Evolutionary conservation across 805 yeast species (phyloP), one percentile per base, ranked within the genome.

Genomic region (Sugiyamaella americana): DNA sequence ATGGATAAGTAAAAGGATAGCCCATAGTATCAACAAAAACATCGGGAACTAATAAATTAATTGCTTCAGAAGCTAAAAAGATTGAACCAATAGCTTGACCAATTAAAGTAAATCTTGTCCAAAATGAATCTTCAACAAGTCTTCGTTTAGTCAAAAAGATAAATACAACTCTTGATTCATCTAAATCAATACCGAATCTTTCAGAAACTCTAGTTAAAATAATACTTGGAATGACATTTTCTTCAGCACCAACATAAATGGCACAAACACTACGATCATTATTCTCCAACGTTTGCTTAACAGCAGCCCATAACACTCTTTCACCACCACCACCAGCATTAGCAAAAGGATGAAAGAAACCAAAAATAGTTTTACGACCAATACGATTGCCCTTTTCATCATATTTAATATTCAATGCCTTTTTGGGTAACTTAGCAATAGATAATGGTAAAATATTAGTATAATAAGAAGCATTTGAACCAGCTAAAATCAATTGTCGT

Each of bases 301-400:
- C 86, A 0, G 96, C 96, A 46, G 86, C 88, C 98, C 98, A 93
- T 36, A 93, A 69, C 0, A 93, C 98, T 47, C 91, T 78, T 62
- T 93, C 99, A 20, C 99, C 99, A 24, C 99, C 99, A 17, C 99
- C 99, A 40, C 95, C 96, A 35, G 96, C 94, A 61, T 85, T 86
- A 53, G 96, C 88, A 57, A 82, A 85, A 0, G 98, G 98, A 66
- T 93, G 99, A 69, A 93, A 88, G 59, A 84, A 89, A 4, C 98
- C 99, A 61, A 71, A 82, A 8, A 87, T 63, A 6, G 72, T 54
- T 36, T 58, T 62, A 22, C 85, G 59, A 46, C 47, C 48, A 21
- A 46, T 40, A 5, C 44, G 49, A 26, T 50, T 49, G 26, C 55
- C 58, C 32, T 49, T 41, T 37, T 32, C 43, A 30, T 49, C 47